A percentile compares a stretch with the other conserved stretches of the same genome.
These are phyloP conservation scores for Magnolia changhungtana DNA, from an alignment of 164 flowering plant genomes.

Conservation along the genomic window DNA sequence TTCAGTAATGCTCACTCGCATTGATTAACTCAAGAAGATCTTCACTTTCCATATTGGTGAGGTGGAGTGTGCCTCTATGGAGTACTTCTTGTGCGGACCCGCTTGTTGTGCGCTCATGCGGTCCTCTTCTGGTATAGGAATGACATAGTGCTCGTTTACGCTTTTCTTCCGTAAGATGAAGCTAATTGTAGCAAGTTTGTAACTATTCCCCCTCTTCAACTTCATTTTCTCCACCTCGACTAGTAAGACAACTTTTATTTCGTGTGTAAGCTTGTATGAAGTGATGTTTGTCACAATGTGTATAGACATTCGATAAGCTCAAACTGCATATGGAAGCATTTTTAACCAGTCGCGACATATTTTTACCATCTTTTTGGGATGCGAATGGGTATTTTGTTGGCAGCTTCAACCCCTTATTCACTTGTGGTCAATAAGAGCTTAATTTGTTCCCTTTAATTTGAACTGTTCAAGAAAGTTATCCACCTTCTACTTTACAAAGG, in stretches of 20 bases:
- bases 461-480: neutral
- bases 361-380: neutral
- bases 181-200: no score
- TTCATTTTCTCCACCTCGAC: neutral
- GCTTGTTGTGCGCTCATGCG: no score
- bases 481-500: neutral
- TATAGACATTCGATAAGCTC: neutral
- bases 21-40: no score
- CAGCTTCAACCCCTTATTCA: neutral
- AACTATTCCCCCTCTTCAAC: neutral
- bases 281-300: neutral
- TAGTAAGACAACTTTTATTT: neutral
- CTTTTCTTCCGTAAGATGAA: no score
- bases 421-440: neutral
- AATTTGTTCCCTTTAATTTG: neutral
- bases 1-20: no score
- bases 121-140: no score
- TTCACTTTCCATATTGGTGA: no score
- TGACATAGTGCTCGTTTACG: no score
- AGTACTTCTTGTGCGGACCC: no score
- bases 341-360: neutral
- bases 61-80: no score
- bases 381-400: neutral
- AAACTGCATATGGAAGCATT: neutral
- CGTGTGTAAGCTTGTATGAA: neutral